Percentiles rank a stretch among this genome's conserved stretches.
Evolutionary conservation across 257 asterid species (phyloP).

Genomic region (Osmanthus fragrans): DNA sequence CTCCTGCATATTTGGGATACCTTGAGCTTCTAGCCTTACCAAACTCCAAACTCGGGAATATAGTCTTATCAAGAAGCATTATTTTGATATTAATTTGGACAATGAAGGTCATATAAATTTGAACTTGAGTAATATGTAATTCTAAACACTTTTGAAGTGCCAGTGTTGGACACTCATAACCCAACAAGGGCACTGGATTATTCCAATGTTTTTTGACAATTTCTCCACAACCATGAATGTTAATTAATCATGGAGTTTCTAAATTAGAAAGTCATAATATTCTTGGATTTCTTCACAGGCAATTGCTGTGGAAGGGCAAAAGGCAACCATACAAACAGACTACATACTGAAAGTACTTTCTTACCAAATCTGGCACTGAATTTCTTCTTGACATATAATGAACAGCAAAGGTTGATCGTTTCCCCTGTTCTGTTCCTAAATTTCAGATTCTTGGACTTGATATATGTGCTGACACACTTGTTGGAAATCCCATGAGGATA

Average conservation of each 20-base stretch:
- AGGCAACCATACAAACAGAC: conserved; percentile 40
- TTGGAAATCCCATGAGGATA: conserved; percentile 47
- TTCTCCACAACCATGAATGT: neutral
- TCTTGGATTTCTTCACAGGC: conserved; percentile 31
- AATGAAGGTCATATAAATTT: too few species aligned
- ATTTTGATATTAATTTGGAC: too few species aligned
- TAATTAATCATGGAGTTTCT: neutral
- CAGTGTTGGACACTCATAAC: too few species aligned
- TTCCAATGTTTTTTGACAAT: neutral
- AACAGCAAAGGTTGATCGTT: neutral
- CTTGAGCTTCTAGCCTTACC: too few species aligned
- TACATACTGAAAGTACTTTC: conserved; percentile 42
- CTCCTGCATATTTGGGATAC: too few species aligned
- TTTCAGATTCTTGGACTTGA: conserved; percentile 44
- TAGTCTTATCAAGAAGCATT: too few species aligned
- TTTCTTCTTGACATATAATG: neutral
- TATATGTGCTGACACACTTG: conserved; percentile 41
- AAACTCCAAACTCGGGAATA: too few species aligned
- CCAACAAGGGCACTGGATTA: too few species aligned
- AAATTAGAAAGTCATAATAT: neutral
- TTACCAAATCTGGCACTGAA: neutral
- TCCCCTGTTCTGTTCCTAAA: neutral
- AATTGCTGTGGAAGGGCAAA: conserved; percentile 44
- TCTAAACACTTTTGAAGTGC: too few species aligned
- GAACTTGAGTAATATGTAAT: too few species aligned